phyloP scores from a whole-genome alignment of 768 basidiomycete species.

The Leccinum barrowsii region DNA sequence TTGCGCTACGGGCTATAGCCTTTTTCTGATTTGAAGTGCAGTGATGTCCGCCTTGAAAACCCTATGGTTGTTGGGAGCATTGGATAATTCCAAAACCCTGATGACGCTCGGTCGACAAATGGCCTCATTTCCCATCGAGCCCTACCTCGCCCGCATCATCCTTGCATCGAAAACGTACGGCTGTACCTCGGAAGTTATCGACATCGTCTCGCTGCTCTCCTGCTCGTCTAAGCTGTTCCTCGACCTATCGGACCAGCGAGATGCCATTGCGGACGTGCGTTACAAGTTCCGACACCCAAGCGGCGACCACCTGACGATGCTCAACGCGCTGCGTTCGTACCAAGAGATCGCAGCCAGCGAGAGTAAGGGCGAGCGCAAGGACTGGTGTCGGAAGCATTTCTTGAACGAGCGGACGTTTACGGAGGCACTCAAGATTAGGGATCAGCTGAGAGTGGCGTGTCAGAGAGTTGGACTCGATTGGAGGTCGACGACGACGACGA shows the following conservation, averaged over 20 bases:
- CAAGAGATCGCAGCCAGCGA: conserved; percentile 57
- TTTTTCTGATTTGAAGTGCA: conserved; percentile 23
- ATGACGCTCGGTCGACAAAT: conserved; percentile 78
- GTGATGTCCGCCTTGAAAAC: conserved; percentile 63
- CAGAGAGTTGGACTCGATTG: conserved; percentile 58
- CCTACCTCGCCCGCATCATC: conserved; percentile 68
- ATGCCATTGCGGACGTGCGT: conserved; percentile 65
- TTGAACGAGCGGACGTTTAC: conserved; percentile 78
- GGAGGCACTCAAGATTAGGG: conserved; percentile 75
- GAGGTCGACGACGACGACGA: conserved; percentile 36
- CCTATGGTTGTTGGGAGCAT: conserved; percentile 76
- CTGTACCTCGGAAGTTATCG: conserved; percentile 77
- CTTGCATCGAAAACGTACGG: conserved; percentile 70
- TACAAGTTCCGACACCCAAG: conserved; percentile 76
- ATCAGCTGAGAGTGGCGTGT: conserved; percentile 72
- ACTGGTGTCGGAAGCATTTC: conserved; percentile 85
- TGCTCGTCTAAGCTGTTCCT: conserved; percentile 79
- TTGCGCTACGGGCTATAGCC: too few species aligned
- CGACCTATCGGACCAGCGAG: conserved; percentile 72
- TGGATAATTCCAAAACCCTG: conserved; percentile 61
- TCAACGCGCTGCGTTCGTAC: conserved; percentile 83
- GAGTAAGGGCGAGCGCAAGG: conserved; percentile 45
- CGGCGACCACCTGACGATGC: conserved; percentile 88
- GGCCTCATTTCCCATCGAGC: conserved; percentile 92
- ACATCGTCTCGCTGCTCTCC: conserved; percentile 81